Conservation (phyloP, 306 rosid species). For the Psophocarpus tetragonolobus region DNA sequence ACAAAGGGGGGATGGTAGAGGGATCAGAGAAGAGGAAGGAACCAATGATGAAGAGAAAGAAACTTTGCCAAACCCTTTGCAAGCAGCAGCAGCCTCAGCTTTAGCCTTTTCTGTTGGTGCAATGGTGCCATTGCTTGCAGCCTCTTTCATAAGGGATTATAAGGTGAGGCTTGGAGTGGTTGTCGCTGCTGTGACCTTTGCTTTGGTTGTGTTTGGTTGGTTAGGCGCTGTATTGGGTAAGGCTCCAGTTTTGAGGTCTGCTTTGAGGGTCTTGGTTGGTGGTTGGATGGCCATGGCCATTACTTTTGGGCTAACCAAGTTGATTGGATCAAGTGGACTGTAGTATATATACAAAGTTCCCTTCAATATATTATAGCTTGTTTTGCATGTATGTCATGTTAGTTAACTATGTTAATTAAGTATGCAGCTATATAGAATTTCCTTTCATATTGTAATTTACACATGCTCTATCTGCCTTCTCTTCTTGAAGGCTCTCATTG, state of each 20-base stretch:
- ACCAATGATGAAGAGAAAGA: slow-evolving; percentile 41
- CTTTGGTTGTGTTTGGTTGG: slow-evolving; percentile 77
- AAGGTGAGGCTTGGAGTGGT: slow-evolving; percentile 62
- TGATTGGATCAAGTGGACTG: slow-evolving; percentile 75
- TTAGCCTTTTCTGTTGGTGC: slow-evolving; percentile 85
- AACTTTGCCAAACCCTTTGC: slow-evolving; percentile 75
- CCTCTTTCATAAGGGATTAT: slow-evolving; percentile 70
- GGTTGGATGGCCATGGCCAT: slow-evolving; percentile 94
- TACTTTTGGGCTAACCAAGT: slow-evolving; percentile 79
- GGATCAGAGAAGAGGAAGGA: background rate
- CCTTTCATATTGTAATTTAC: background rate
- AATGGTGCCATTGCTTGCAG: slow-evolving; percentile 82
- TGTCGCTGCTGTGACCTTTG: slow-evolving; percentile 66
- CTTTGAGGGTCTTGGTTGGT: slow-evolving; percentile 65
- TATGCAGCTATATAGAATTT: background rate
- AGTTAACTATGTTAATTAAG: background rate
- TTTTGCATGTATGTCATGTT: background rate
- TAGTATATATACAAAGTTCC: background rate
- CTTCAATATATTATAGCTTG: background rate
- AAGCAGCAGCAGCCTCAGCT: slow-evolving; percentile 89
- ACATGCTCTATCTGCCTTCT: background rate
- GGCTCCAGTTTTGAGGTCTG: slow-evolving; percentile 57
- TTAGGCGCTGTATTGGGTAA: slow-evolving; percentile 73
- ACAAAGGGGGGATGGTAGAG: slow-evolving; percentile 18
- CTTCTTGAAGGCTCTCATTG: background rate